phyloP scores from a whole-genome alignment of 1,139 yeast genomes.

The Hyphopichia khmerensis region DNA sequence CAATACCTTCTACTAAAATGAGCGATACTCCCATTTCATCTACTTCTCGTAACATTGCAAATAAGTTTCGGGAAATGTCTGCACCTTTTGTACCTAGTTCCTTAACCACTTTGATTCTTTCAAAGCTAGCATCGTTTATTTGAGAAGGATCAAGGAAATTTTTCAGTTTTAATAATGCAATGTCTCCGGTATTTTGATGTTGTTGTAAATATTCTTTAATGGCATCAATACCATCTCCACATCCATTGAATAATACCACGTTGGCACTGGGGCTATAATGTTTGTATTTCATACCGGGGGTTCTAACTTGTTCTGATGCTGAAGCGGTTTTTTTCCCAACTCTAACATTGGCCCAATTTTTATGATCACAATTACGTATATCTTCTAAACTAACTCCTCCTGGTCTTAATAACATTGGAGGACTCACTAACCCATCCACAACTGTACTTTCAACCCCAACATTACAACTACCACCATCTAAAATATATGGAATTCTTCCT shows the following conservation, averaged over 20 bases:
- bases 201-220: conserved; percentile 25
- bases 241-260: conserved; percentile 65
- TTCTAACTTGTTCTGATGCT: conserved; percentile 69
- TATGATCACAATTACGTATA: conserved; percentile 62
- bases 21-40: conserved; percentile 63
- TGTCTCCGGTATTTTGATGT: conserved; percentile 15
- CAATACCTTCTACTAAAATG: conserved; percentile 75
- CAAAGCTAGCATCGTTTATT: conserved; percentile 5
- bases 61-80: conserved; percentile 72
- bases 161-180: conserved; percentile 51
- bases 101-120: conserved; percentile 30
- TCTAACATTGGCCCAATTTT: conserved; percentile 57
- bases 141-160: conserved; percentile 29
- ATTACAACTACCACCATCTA: conserved; percentile 89
- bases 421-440: conserved; percentile 78
- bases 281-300: conserved; percentile 97
- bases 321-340: conserved; percentile 69
- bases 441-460: conserved; percentile 96
- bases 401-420: conserved; percentile 89
- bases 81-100: conserved; percentile 58
- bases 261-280: conserved; percentile 92
- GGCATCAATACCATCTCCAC: conserved; percentile 43
- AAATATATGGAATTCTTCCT: conserved; percentile 77
- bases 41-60: conserved; percentile 67
- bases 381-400: conserved; percentile 90